A percentile compares a stretch with the other conserved stretches of the same genome.
Evolutionary conservation across 805 yeast species (phyloP).

Genomic region (Komagataella pastoris): DNA sequence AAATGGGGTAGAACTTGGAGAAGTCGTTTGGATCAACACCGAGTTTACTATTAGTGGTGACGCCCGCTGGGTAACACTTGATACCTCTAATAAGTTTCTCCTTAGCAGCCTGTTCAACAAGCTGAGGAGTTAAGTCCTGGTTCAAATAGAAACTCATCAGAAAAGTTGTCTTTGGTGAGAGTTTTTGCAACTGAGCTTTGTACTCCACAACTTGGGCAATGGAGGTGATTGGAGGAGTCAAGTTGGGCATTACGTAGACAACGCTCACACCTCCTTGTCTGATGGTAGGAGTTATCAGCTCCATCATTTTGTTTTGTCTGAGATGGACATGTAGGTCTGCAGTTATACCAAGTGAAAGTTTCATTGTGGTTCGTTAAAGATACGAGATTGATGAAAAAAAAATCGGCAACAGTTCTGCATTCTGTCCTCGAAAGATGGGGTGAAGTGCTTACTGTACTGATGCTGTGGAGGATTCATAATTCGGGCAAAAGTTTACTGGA

Average conservation of each 20-base stretch:
- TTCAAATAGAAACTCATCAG: slow-evolving; percentile 83
- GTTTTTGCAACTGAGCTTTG: slow-evolving; percentile 42
- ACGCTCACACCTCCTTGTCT: slow-evolving; percentile 83
- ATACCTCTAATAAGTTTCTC: slow-evolving; percentile 68
- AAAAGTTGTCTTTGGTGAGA: slow-evolving; percentile 77
- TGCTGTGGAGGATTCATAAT: not conserved
- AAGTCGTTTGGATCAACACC: slow-evolving; percentile 95
- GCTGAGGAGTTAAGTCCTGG: slow-evolving; percentile 71
- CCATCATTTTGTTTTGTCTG: slow-evolving; percentile 90
- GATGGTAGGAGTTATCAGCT: slow-evolving; percentile 80
- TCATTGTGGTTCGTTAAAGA: not conserved
- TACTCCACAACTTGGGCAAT: slow-evolving; percentile 61
- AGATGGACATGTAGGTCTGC: slow-evolving; percentile 96
- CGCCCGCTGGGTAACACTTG: slow-evolving; percentile 98
- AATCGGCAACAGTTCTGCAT: not conserved
- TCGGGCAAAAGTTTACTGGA: not conserved
- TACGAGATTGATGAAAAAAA: not conserved
- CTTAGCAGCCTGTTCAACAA: slow-evolving; percentile 67
- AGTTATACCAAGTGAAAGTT: slow-evolving; percentile 38
- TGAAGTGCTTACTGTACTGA: not conserved
- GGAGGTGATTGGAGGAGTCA: slow-evolving; percentile 83
- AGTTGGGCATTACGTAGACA: slow-evolving; percentile 93
- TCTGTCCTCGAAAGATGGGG: not conserved
- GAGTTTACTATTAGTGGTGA: slow-evolving; percentile 86
- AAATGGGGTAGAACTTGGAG: slow-evolving; percentile 76